Evolutionary conservation across 106 monocot species (phyloP), one percentile per base, ranked within the genome.

Genomic region (Dactylorhiza incarnata): DNA sequence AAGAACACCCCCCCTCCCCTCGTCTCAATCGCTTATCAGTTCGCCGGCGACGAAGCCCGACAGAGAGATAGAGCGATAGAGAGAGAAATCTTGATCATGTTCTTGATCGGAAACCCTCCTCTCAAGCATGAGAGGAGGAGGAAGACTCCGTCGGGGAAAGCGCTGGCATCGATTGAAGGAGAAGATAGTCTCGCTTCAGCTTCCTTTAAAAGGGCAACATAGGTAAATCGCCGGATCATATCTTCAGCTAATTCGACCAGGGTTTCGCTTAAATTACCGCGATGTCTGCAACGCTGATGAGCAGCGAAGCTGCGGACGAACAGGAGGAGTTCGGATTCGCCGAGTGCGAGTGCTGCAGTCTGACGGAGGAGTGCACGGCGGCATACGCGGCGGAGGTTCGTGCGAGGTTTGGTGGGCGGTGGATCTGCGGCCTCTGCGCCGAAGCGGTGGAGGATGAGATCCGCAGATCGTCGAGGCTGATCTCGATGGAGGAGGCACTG

Each of bases 391-490:
- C 49, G 46, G 19, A 25, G 17, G 82, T 87, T 23, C 58, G 87
- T 25, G 75, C 43, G 55, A 49, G 81, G 73, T 75, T 79, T 73
- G 72, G 72, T 9, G 84, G 87, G 45, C 47, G 76, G 6, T 87
- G 84, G 84, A 70, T 87, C 51, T 87, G 87, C 73, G 87, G 87
- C 7, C 84, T 87, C 5, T 87, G 87, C 68, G 78, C 81, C 12
- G 87, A 78, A 29, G 87, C 84, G 46, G 81, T 87, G 15, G 69
- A 82, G 45, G 87, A 87, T 16, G 87, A 87, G 78, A 77, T 77
- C 61, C 8, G 45, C 45, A 77, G 86, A 13, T 73, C 86, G 1
- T 73, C 24, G 0, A 25, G 56, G 9, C 74, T 68, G 48, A 87
- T 87, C 75, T 81, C 87, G 3, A 66, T 48, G 5, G 87, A 83